Conservation (phyloP, 2,329 filamentous ascomycete genomes). For the Arachnomyces sp. region DNA sequence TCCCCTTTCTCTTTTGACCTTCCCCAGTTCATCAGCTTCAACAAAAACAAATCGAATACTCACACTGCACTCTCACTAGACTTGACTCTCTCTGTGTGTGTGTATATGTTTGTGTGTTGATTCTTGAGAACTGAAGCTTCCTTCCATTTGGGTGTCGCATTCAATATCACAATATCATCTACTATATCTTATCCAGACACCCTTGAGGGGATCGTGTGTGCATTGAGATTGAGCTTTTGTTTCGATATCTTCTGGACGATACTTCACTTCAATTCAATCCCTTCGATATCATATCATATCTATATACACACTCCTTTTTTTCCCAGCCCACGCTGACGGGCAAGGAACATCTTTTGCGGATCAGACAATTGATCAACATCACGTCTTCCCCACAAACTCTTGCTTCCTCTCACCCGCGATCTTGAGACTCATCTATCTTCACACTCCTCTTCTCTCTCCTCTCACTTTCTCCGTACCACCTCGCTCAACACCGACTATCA, state of each 20-base stretch:
- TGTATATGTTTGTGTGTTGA: neutral
- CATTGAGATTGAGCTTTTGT: too few species aligned
- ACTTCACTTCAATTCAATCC: conserved; percentile 6
- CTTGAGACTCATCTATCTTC: conserved; percentile 3
- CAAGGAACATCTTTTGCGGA: conserved; percentile 5
- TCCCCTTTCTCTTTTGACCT: conserved; percentile 29
- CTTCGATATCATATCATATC: too few species aligned
- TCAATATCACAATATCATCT: too few species aligned
- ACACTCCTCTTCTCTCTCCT: neutral
- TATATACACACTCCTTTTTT: too few species aligned
- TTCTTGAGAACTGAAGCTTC: too few species aligned
- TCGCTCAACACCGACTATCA: conserved; percentile 12
- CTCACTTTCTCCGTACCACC: conserved; percentile 1
- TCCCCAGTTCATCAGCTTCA: neutral
- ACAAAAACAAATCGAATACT: neutral
- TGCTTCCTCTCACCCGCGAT: conserved; percentile 4
- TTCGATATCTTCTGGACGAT: too few species aligned
- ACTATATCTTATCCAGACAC: too few species aligned
- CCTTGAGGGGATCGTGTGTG: too few species aligned
- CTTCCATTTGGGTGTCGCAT: too few species aligned
- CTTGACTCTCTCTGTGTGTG: conserved; percentile 2
- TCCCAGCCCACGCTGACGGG: neutral
- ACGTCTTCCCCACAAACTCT: conserved; percentile 13
- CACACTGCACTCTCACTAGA: neutral
- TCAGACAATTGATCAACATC: conserved; percentile 7